Conservation (phyloP, 2,329 filamentous ascomycete species). For the Trichoderma guizhouense region DNA sequence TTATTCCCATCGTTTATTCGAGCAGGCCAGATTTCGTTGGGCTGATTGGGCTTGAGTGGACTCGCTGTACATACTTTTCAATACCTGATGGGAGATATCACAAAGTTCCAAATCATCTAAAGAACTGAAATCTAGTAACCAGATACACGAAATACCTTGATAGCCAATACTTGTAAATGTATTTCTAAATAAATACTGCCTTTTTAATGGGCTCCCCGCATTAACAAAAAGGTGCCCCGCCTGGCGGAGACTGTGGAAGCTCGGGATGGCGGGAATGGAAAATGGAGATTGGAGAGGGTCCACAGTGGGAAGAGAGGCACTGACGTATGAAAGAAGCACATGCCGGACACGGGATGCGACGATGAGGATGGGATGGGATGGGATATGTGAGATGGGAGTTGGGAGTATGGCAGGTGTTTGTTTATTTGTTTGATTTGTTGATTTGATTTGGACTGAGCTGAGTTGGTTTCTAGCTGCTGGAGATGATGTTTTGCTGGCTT, state of each 20-base stretch:
- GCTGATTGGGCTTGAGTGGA: background rate
- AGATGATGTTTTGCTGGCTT: background rate
- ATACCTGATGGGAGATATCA: background rate
- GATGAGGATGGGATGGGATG: background rate
- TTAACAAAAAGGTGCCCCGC: background rate
- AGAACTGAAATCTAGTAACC: background rate
- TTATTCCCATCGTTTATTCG: background rate
- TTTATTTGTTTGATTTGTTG: background rate
- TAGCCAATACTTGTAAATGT: background rate
- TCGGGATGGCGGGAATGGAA: constrained; percentile 2
- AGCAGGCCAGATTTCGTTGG: background rate
- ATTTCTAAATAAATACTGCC: background rate
- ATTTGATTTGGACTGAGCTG: background rate
- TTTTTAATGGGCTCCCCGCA: background rate
- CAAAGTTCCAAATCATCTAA: background rate
- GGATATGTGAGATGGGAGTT: background rate
- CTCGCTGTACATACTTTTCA: background rate
- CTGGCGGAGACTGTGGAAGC: background rate
- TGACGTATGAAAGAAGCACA: background rate
- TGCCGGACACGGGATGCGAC: background rate
- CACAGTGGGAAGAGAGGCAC: constrained; percentile 3
- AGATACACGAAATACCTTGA: background rate
- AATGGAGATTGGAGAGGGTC: background rate
- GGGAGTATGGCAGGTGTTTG: background rate
- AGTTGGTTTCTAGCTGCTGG: background rate